phyloP scores from a whole-genome alignment of 352 stramenopile species.

The Pythium insidiosum region DNA sequence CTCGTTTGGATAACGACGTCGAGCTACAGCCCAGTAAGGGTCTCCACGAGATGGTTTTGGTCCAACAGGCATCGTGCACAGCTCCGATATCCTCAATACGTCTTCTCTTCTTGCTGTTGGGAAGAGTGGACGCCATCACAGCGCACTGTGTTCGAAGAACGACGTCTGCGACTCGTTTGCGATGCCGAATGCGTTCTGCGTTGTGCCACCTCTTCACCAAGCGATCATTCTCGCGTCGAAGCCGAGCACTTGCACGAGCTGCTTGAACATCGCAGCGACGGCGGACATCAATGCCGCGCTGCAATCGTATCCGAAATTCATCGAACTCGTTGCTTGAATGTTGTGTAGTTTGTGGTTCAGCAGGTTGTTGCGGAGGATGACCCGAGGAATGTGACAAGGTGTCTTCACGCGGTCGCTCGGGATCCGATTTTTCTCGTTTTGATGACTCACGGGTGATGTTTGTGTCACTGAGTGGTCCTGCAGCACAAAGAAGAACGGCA shows the following conservation, averaged over 20 bases:
- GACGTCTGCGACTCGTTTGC: conserved; percentile 46
- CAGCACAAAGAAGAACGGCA: too few species aligned
- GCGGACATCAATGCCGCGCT: conserved; percentile 35
- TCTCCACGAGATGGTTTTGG: not conserved
- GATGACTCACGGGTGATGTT: too few species aligned
- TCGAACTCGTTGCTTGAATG: conserved; percentile 20
- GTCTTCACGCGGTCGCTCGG: too few species aligned
- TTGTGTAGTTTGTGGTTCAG: too few species aligned
- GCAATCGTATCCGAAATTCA: conserved; percentile 63
- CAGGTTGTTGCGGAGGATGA: too few species aligned
- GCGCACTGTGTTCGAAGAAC: conserved; percentile 54
- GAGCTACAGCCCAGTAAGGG: too few species aligned
- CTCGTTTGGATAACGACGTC: not conserved
- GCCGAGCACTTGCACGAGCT: conserved; percentile 17
- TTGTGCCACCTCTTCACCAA: conserved; percentile 31
- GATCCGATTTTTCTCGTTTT: too few species aligned
- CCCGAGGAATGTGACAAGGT: too few species aligned
- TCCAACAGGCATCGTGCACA: conserved; percentile 28
- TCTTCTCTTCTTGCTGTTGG: conserved; percentile 22
- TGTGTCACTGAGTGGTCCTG: too few species aligned
- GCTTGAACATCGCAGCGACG: conserved; percentile 29
- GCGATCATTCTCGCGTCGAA: conserved; percentile 36
- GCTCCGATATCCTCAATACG: conserved; percentile 40
- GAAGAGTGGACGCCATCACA: conserved; percentile 29
- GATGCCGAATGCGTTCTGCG: conserved; percentile 35